Conservation (phyloP, 2,329 filamentous ascomycete genomes). For the Didymellaceae sp. region DNA sequence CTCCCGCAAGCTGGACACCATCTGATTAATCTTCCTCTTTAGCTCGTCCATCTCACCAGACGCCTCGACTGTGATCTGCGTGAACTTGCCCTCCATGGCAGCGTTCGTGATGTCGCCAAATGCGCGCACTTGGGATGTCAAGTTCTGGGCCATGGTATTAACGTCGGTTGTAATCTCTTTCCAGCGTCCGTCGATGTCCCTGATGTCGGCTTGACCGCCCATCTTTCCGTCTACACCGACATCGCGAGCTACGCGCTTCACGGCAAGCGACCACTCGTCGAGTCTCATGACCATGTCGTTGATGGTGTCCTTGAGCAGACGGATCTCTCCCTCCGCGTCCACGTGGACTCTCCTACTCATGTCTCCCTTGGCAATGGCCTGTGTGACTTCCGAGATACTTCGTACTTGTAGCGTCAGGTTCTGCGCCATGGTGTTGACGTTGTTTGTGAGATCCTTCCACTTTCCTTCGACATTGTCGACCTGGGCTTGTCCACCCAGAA, state of each 20-base stretch:
- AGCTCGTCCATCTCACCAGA: slow-evolving; percentile 99
- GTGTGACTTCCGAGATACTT: slow-evolving; percentile 91
- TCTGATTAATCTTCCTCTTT: slow-evolving; percentile 99
- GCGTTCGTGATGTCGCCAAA: slow-evolving; percentile 99
- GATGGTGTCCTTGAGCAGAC: slow-evolving; percentile 93
- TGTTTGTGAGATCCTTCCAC: slow-evolving; percentile 71
- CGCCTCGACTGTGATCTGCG: slow-evolving; percentile 94
- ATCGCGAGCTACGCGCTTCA: slow-evolving; percentile 94
- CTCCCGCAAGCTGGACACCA: slow-evolving; percentile 94
- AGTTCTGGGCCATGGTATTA: slow-evolving; percentile 83
- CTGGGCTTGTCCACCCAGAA: slow-evolving; percentile 68
- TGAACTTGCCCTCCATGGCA: slow-evolving; percentile 96
- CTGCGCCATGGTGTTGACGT: slow-evolving; percentile 71
- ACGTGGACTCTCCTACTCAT: slow-evolving; percentile 97
- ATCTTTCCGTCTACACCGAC: slow-evolving; percentile 98
- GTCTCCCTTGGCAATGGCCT: slow-evolving; percentile 93
- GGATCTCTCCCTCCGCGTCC: slow-evolving; percentile 91
- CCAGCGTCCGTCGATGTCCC: slow-evolving; percentile 91
- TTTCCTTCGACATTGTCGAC: slow-evolving; percentile 71
- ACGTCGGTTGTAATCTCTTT: slow-evolving; percentile 98
- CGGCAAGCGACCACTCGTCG: slow-evolving; percentile 94
- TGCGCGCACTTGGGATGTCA: slow-evolving; percentile 95
- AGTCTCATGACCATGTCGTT: slow-evolving; percentile 98
- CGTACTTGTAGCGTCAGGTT: slow-evolving; percentile 74
- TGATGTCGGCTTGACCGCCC: slow-evolving; percentile 94